Base-by-base conservation (phyloP, 169 alveolate genomes). In the Plasmodium reichenowi region DNA sequence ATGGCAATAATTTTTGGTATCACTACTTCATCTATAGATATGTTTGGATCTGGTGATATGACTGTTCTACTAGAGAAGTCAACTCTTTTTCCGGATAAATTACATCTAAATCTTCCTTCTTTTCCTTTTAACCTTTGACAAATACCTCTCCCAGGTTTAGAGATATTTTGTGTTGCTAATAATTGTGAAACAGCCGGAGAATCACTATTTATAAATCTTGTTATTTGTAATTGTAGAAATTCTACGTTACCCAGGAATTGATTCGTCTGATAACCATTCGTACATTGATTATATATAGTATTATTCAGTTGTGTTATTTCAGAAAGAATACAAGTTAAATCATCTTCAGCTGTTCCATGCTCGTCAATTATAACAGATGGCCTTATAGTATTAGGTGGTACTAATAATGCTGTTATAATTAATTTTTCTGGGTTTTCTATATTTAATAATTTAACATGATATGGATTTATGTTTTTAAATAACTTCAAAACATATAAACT, bases 31-130 rank as follows among this genome's bases (percentile, higher is more conserved):
- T 97, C 99, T 13, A 99, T 97, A 3, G 94, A 97, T 32, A 98
- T 97, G 93, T 99, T 99, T 32, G 99, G 99, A 88, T 99, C 99
- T 2, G 99, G 99, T 1, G 99, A 98, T 45, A 99, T 99, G 38
- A 99, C 99, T 10, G 99, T 98, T 70, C 99, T 93, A 29, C 99
- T 99, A 2, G 99, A 97, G 93, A 97, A 99, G 88, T 99, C 99
- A n/a, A 98, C 99, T 88, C 99, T 97, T 90, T 99, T 99, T 24
- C 99, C 99, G 15, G 98, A 97, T 73, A 99, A 92, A 93, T 99
- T 98, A n/a, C 99, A 99, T 88, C 99, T 96, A 76, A 99, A 98
- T 78, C 99, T 96, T 1, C 99, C 99, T 70, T 97, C 99, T 93
- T 99, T 99, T 10, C 96, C 96, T 67, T 95, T 95, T 22, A 95